phyloP scores from a whole-genome alignment of 108 stramenopile species.

The Stephanodiscus triporus region DNA sequence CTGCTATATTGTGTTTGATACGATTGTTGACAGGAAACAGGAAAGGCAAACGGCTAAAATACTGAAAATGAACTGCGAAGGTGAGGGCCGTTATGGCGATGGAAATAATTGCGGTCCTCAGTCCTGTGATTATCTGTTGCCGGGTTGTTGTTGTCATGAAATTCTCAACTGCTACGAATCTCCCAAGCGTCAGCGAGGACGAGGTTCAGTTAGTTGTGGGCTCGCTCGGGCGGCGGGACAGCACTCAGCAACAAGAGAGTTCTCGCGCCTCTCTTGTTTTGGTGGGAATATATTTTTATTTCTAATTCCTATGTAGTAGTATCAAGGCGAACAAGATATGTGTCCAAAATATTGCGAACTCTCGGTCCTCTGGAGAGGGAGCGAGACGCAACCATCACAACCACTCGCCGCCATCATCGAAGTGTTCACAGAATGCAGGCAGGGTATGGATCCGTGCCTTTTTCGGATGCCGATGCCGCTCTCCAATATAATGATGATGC shows the following conservation, averaged over 20 bases:
- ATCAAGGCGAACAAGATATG: too few relatives aligned
- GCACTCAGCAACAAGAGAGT: too few relatives aligned
- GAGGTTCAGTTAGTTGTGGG: too few relatives aligned
- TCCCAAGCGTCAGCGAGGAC: too few relatives aligned
- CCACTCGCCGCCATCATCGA: background rate
- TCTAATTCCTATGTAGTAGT: too few relatives aligned
- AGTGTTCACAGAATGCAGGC: background rate
- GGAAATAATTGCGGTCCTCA: background rate
- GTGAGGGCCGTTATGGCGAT: background rate
- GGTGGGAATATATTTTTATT: too few relatives aligned
- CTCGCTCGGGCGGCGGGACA: too few relatives aligned
- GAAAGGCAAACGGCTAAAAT: background rate
- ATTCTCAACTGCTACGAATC: background rate
- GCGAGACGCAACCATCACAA: too few relatives aligned
- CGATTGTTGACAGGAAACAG: constrained; percentile 1
- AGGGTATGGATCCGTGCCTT: constrained; percentile 16
- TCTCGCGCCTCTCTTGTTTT: too few relatives aligned
- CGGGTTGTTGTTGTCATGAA: background rate
- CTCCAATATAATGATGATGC: constrained; percentile 4
- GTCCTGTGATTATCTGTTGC: background rate
- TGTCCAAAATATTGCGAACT: too few relatives aligned
- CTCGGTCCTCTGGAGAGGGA: too few relatives aligned
- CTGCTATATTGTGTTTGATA: background rate
- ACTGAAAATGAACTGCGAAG: background rate
- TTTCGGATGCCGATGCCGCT: background rate